Evolutionary conservation across 768 basidiomycete genomes (phyloP).

Genomic region (Mycena leptocephala): DNA sequence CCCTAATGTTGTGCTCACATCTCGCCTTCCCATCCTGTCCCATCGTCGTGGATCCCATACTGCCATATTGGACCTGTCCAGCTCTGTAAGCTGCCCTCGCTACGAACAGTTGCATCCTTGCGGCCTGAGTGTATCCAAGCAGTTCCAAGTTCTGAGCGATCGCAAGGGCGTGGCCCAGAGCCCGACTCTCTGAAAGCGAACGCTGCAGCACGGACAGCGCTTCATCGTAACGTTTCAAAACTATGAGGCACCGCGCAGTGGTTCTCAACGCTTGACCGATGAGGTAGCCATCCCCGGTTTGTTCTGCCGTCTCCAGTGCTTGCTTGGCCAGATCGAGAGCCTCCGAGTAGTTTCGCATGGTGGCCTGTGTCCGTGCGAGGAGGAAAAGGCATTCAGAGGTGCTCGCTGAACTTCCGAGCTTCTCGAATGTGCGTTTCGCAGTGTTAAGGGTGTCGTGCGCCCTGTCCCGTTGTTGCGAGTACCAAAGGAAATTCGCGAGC

Average conservation of each 20-base stretch:
- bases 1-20: too few relatives aligned
- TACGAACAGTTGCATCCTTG: too few relatives aligned
- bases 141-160: too few relatives aligned
- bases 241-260: not conserved
- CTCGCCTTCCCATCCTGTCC: too few relatives aligned
- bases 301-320: conserved; percentile 5
- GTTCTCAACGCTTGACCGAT: not conserved
- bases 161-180: too few relatives aligned
- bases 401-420: conserved; percentile 13
- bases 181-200: too few relatives aligned
- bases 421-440: conserved; percentile 25
- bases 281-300: not conserved
- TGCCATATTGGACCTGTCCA: too few relatives aligned
- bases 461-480: not conserved
- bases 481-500: conserved; percentile 9
- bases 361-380: conserved; percentile 2
- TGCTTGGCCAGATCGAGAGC: conserved; percentile 6
- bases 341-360: not conserved
- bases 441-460: conserved; percentile 4
- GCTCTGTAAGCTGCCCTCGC: too few relatives aligned
- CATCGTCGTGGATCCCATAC: too few relatives aligned
- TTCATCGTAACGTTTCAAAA: not conserved
- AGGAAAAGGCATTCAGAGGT: conserved; percentile 27
- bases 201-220: too few relatives aligned
- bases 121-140: too few relatives aligned